Evolutionary conservation across 2,329 filamentous ascomycete species (phyloP).

Genomic region (Arthrobotrys megalospora): DNA sequence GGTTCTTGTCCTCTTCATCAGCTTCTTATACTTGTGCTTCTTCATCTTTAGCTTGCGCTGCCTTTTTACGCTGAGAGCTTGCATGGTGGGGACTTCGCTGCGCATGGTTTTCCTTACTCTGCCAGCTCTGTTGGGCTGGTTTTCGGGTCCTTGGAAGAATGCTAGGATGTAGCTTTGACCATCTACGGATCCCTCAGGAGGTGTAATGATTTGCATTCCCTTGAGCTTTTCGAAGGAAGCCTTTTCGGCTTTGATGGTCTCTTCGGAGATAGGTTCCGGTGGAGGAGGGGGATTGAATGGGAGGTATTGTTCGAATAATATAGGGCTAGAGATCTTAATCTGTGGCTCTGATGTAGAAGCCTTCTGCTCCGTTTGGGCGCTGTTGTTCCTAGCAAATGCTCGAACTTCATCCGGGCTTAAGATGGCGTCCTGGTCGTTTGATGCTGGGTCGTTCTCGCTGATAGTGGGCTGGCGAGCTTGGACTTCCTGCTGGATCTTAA

Average conservation of each 20-base stretch:
- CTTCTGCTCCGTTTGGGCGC: conserved; percentile 69
- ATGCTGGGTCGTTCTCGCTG: conserved; percentile 62
- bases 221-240: conserved; percentile 24
- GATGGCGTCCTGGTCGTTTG: conserved; percentile 70
- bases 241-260: conserved; percentile 62
- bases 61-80: conserved; percentile 89
- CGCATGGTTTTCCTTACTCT: conserved; percentile 70
- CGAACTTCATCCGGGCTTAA: conserved; percentile 75
- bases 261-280: conserved; percentile 73
- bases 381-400: conserved; percentile 66
- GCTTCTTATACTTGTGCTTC: conserved; percentile 99
- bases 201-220: conserved; percentile 32
- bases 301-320: conserved; percentile 78
- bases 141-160: conserved; percentile 73
- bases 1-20: conserved; percentile 92
- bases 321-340: conserved; percentile 77
- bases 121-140: conserved; percentile 64
- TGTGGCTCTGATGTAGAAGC: conserved; percentile 70
- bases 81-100: conserved; percentile 75
- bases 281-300: conserved; percentile 89
- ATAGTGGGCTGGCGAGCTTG: conserved; percentile 71
- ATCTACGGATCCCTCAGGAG: conserved; percentile 18
- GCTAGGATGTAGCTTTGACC: conserved; percentile 28
- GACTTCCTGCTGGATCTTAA: conserved; percentile 74
- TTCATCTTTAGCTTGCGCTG: conserved; percentile 99